Conservation (phyloP, 2,329 filamentous ascomycete genomes). For the Boeremia lycopersici region DNA sequence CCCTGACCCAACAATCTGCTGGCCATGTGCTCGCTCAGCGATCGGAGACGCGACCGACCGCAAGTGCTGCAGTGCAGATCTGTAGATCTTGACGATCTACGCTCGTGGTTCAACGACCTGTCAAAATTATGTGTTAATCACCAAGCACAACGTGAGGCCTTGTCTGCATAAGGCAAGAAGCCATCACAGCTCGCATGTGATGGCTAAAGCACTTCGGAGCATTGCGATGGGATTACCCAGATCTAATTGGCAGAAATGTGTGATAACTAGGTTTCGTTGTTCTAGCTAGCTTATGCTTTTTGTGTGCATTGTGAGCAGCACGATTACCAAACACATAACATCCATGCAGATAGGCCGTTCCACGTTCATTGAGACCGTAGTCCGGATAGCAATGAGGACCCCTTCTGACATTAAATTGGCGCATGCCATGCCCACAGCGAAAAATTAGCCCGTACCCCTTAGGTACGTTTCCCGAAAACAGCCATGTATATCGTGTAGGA, state of each 20-base stretch:
- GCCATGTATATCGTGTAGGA: conserved; percentile 12
- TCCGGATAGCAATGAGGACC: conserved; percentile 1
- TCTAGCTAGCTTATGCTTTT: conserved; percentile 14
- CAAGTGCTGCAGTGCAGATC: conserved; percentile 10
- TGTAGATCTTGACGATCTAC: conserved; percentile 8
- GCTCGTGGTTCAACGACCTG: conserved; percentile 1
- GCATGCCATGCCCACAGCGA: conserved; percentile 1
- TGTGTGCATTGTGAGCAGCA: conserved; percentile 9
- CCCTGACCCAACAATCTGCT: conserved; percentile 1
- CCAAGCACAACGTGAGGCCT: not conserved
- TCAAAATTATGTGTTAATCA: not conserved
- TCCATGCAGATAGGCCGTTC: conserved; percentile 13
- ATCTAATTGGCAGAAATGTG: not conserved
- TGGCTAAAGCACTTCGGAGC: not conserved
- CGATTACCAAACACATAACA: conserved; percentile 7
- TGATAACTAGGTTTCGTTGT: conserved; percentile 4
- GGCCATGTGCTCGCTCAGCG: conserved; percentile 9
- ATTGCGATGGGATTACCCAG: not conserved
- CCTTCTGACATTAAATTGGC: conserved; percentile 12
- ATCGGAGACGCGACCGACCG: conserved; percentile 6
- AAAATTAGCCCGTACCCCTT: conserved; percentile 1
- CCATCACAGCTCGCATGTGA: not conserved
- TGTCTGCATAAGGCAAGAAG: not conserved
- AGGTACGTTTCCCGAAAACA: conserved; percentile 1
- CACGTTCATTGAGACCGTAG: conserved; percentile 4